Evolutionary conservation across 1,284 basidiomycete genomes (phyloP), one percentile per base, ranked within the genome.

Genomic region (Trichosporon sp.): DNA sequence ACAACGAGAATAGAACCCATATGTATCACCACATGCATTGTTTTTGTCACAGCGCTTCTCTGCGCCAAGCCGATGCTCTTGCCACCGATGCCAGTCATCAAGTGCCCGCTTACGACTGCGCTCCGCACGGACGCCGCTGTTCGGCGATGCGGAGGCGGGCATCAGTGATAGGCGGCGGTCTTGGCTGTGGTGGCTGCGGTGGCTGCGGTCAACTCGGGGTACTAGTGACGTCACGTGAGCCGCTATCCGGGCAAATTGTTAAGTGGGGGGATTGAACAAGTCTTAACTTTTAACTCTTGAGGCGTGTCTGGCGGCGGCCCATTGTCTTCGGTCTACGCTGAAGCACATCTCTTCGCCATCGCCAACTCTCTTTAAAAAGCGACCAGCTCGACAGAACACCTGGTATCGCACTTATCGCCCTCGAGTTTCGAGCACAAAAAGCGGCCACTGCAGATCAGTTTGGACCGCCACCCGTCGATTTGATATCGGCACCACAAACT

Each of bases 351-450:
- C 49, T 52, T 52, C 49, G 25, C 49, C 49, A 52, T 52, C 49
- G 49, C 49, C 49, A 52, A 52, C 49, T 52, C 49, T 52, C 49
- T 52, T n/a, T 27, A n/a, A 27, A 52, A 52, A 52, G 49, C 49
- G 49, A 29, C 49, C 49, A 52, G 49, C 49, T 29, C 14, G 7
- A 27, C 49, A n/a, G 37, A 44, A 44, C 25, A n/a, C 49, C 49
- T 52, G 49, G 49, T 52, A n/a, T n/a, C 49, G 7, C 27, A 10
- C 49, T 29, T 31, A 16, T 7, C 25, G 6, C 2, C 49, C 25
- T 29, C 27, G 25, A 25, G 1, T 27, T 21, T 46, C 21, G 23
- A 46, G 14, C 10, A 49, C 27, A 52, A 52, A 52, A 52, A 52
- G 49, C 49, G 49, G 49, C 49, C 49, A 27, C 49, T n/a, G 25